Percentiles rank a stretch among this genome's conserved stretches.
Conservation (phyloP, 129 eudicot species). For the Mikania micrantha region DNA sequence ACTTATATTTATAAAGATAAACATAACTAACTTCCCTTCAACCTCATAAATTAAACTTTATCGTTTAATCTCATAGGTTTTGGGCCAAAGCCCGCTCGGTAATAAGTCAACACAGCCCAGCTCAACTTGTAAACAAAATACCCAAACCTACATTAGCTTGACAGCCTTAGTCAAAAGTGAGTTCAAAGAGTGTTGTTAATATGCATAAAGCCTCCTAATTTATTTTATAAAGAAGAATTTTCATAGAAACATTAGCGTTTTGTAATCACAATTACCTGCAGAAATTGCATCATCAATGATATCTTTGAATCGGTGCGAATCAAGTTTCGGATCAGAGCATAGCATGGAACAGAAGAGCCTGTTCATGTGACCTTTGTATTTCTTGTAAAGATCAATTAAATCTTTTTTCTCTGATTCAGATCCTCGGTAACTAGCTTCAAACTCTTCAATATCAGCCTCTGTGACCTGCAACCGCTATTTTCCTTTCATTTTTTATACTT, state of each 20-base stretch:
- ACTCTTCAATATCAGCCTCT: conserved; percentile 88
- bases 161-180: too few relatives aligned
- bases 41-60: too few relatives aligned
- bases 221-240: neutral
- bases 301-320: conserved; percentile 96
- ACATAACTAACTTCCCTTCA: too few relatives aligned
- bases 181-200: neutral
- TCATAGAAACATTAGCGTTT: neutral
- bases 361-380: conserved; percentile 86
- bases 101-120: too few relatives aligned
- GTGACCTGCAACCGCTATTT: conserved; percentile 54
- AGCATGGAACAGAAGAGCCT: conserved; percentile 97
- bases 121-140: too few relatives aligned
- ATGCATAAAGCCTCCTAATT: neutral
- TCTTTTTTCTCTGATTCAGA: conserved; percentile 84
- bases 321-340: conserved; percentile 86
- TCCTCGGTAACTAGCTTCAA: conserved; percentile 88
- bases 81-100: neutral
- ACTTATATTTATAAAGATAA: too few relatives aligned
- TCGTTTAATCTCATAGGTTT: neutral
- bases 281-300: conserved; percentile 82
- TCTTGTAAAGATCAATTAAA: conserved; percentile 67
- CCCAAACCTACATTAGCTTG: too few relatives aligned
- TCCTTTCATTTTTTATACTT: neutral
- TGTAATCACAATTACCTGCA: conserved; percentile 37